These are phyloP conservation scores for Sabuloglossum arenarium DNA, from an alignment of 495 filamentous ascomycete genomes.

Conservation along the genomic window DNA sequence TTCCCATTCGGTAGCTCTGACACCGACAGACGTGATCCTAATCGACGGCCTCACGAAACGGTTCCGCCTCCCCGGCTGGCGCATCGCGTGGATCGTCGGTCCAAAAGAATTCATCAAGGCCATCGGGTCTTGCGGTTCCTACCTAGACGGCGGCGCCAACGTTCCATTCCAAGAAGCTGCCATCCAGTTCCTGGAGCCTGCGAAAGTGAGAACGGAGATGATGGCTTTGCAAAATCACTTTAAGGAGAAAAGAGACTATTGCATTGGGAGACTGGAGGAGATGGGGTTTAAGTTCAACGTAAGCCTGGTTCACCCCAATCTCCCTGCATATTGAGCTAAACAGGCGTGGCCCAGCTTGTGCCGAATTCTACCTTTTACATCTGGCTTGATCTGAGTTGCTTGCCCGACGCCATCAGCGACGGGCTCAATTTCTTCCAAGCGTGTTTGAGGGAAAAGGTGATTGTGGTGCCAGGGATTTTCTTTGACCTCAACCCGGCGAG, in stretches of 20 bases:
- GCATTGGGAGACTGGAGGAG: constrained; percentile 46
- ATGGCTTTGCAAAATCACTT: constrained; percentile 73
- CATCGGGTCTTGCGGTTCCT: constrained; percentile 78
- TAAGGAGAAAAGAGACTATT: constrained; percentile 75
- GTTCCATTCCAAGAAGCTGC: too few relatives aligned
- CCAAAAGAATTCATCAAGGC: constrained; percentile 94
- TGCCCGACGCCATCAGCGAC: constrained; percentile 63
- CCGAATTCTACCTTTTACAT: constrained; percentile 91
- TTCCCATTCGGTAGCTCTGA: too few relatives aligned
- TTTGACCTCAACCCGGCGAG: constrained; percentile 83
- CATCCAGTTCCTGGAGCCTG: constrained; percentile 89
- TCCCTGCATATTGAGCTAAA: constrained; percentile 1
- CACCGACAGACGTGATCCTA: constrained; percentile 70
- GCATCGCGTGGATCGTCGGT: constrained; percentile 87
- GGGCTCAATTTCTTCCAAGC: constrained; percentile 94
- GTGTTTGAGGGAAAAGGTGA: constrained; percentile 77
- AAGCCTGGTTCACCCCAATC: neutral
- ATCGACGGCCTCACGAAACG: constrained; percentile 94
- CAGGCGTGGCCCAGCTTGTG: constrained; percentile 33
- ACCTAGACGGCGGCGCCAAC: constrained; percentile 91
- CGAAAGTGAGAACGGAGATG: constrained; percentile 76
- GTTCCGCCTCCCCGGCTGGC: constrained; percentile 91
- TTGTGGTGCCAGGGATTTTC: constrained; percentile 87
- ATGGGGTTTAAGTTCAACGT: constrained; percentile 52
- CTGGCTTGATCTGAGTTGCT: constrained; percentile 43